phyloP scores from a whole-genome alignment of 202 grass and related monocot genomes.

The Alloteropsis angusta region DNA sequence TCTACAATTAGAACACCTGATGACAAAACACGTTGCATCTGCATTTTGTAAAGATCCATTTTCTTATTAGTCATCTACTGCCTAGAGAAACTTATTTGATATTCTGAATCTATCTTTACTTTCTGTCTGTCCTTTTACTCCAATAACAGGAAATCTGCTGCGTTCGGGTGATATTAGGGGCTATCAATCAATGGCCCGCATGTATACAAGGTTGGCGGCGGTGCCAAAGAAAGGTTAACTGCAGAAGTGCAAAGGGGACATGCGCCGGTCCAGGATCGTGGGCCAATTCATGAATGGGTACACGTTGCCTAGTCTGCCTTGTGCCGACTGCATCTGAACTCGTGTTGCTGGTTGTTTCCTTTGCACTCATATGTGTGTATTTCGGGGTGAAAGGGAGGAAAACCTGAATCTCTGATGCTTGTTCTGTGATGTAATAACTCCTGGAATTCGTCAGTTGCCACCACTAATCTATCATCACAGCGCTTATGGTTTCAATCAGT shows the following conservation, averaged over 20 bases:
- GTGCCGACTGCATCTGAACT: neutral
- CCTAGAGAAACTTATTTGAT: neutral
- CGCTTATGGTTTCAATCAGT: neutral
- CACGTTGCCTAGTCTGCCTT: neutral
- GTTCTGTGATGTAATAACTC: neutral
- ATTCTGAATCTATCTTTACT: neutral
- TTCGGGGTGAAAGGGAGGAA: neutral
- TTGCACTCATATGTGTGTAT: neutral
- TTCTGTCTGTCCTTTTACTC: neutral
- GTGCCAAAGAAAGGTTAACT: conserved; percentile 60
- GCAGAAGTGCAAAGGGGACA: conserved; percentile 2
- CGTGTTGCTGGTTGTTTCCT: neutral
- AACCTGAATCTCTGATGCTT: neutral
- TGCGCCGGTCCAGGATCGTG: neutral
- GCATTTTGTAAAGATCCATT: neutral
- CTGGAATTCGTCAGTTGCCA: neutral
- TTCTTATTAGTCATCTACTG: neutral
- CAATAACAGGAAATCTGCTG: conserved; percentile 46
- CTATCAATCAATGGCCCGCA: conserved; percentile 54
- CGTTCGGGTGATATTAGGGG: conserved; percentile 47
- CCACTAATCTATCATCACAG: neutral
- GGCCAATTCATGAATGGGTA: neutral
- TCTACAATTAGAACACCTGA: neutral
- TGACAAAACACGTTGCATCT: neutral
- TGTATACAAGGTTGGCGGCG: conserved; percentile 55